Base-by-base conservation (phyloP, 768 basidiomycete genomes). In the Leccinum boreale region DNA sequence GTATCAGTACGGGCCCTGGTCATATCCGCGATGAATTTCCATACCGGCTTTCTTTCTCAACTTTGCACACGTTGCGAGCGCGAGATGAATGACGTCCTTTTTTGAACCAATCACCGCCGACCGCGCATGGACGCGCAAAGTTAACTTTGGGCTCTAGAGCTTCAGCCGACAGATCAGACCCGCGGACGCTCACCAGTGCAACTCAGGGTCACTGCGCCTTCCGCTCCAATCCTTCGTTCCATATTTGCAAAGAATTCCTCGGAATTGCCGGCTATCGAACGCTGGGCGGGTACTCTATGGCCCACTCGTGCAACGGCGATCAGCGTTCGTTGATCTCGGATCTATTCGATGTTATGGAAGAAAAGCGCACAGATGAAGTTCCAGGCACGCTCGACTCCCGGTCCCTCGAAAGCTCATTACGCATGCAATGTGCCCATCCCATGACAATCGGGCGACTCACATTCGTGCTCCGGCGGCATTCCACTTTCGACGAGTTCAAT, bases 21-120 rank as follows among this genome's bases (percentile, higher is more conserved):
- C 76, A 96, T 92, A 65, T 96, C 94, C 3, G 87, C 87, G 49
- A 96, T 79, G 9, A 96, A 79, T 72, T 95, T 94, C 94, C 94
- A 97, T 3, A 96, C 75, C 3, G 94, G 93, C 75, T 96, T 44
- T 95, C 58, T 81, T 78, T 63, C 87, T 75, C 33, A 86, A 77
- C 46, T 85, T 82, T 3, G 92, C 90, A 65, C 84, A 93, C 84
- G 94, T 91, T 1, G 86, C 91, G 1, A 90, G 84, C 2, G 92
- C 90, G 50, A 95, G 86, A 69, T 92, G 90, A 58, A 96, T 94
- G 3, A 95, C 87, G 50, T 93, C 94, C 73, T 95, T 95, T 69
- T 95, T 92, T 1, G 93, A 92, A 5, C 92, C 92, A 48, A 62
- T 42, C 48, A 11, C 52, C 59, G 39, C 51, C 48, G 53, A 17